Evolutionary conservation across 2,329 filamentous ascomycete genomes (phyloP).

Genomic region (Onygenales sp.): DNA sequence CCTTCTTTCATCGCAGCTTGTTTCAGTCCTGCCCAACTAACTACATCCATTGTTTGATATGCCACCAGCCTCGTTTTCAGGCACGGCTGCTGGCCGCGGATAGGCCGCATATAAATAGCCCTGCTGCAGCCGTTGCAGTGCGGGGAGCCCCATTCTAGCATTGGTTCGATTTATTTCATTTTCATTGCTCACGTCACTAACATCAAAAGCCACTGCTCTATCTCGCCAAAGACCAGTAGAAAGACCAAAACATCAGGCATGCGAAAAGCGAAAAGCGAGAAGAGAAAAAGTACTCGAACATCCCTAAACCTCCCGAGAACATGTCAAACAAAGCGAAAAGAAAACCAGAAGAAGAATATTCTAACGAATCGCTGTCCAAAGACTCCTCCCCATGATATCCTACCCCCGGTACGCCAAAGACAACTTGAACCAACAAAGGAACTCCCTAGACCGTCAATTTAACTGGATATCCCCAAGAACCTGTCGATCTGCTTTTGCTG

Average conservation of each 20-base stretch:
- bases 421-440: not conserved
- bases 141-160: not conserved
- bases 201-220: not conserved
- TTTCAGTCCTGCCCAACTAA: not conserved
- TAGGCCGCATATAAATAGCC: not conserved
- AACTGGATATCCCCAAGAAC: conserved; percentile 4
- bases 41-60: not conserved
- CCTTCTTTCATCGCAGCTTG: not conserved
- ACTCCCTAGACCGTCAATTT: not conserved
- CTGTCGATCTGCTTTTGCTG: not conserved
- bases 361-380: not conserved
- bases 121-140: not conserved
- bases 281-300: not conserved
- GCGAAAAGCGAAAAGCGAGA: conserved; percentile 3
- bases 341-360: not conserved
- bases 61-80: not conserved
- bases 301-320: not conserved
- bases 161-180: not conserved
- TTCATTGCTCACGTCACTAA: not conserved
- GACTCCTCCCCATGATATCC: not conserved
- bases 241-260: not conserved
- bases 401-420: not conserved
- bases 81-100: not conserved
- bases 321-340: not conserved
- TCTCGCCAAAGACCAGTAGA: not conserved